These are phyloP conservation scores for Metarhizium rileyi DNA, from an alignment of 2,329 filamentous ascomycete species.

Conservation along the genomic window DNA sequence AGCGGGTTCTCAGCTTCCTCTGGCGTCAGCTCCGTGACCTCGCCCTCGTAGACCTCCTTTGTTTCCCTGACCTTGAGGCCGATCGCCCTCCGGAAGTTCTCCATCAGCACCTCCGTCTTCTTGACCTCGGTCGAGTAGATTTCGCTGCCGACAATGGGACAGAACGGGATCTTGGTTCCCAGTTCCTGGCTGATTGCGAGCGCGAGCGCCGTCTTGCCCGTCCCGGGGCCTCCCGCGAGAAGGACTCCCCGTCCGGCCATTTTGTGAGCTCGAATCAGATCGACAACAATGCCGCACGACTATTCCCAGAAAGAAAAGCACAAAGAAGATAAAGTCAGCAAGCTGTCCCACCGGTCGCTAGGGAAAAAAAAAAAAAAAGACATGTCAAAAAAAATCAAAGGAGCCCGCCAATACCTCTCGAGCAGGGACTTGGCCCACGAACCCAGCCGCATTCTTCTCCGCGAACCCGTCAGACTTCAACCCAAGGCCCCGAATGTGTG, in stretches of 20 bases:
- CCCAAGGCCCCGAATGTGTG: slow-evolving; percentile 93
- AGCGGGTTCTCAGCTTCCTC: slow-evolving; percentile 97
- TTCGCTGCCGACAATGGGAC: slow-evolving; percentile 95
- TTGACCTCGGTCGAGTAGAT: slow-evolving; percentile 98
- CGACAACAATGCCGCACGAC: slow-evolving; percentile 93
- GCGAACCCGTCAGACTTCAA: slow-evolving; percentile 78
- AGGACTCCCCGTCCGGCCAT: slow-evolving; percentile 94
- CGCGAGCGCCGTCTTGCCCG: slow-evolving; percentile 93
- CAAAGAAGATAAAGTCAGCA: neutral
- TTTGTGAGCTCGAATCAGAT: slow-evolving; percentile 91
- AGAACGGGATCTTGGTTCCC: slow-evolving; percentile 96
- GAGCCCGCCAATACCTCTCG: slow-evolving; percentile 58
- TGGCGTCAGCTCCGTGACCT: slow-evolving; percentile 93
- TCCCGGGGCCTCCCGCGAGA: slow-evolving; percentile 88
- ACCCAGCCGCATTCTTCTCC: slow-evolving; percentile 70
- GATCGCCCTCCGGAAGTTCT: slow-evolving; percentile 96
- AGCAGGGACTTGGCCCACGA: slow-evolving; percentile 79
- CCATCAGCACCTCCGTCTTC: slow-evolving; percentile 98
- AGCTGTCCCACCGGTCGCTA: neutral
- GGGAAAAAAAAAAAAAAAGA: slow-evolving; percentile 14
- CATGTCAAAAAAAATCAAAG: neutral
- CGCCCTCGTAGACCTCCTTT: slow-evolving; percentile 98
- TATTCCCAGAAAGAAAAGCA: slow-evolving; percentile 22
- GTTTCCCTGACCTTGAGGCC: slow-evolving; percentile 95
- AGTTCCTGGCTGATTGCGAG: slow-evolving; percentile 94